A percentile compares a stretch with the other conserved stretches of the same genome.
Evolutionary conservation across 305 asterid genomes (phyloP).

Genomic region (Plantago coronopus): DNA sequence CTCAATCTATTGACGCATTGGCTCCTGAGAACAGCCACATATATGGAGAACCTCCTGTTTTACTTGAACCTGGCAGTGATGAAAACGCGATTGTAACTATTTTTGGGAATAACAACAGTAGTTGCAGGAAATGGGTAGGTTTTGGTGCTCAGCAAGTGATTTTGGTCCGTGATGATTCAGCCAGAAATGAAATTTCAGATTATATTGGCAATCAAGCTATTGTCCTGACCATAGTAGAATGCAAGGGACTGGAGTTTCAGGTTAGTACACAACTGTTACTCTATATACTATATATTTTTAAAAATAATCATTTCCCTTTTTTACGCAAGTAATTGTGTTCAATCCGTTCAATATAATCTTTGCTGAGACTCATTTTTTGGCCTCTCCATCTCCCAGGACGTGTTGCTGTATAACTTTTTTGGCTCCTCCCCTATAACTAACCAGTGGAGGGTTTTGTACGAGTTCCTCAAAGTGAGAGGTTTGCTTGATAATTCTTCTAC

Average conservation of each 20-base stretch:
- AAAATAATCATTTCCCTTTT: too few relatives aligned
- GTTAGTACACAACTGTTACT: constrained; percentile 20
- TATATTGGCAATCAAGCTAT: constrained; percentile 56
- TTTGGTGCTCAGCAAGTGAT: constrained; percentile 78
- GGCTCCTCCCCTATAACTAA: constrained; percentile 58
- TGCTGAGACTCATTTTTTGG: background rate
- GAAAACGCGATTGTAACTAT: constrained; percentile 55
- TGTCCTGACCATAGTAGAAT: constrained; percentile 57
- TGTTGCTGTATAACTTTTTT: constrained; percentile 60
- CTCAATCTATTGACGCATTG: constrained; percentile 49
- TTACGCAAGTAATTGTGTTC: background rate
- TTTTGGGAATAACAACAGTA: constrained; percentile 42
- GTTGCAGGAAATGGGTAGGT: constrained; percentile 42
- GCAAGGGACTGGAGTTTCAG: constrained; percentile 84
- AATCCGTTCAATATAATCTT: background rate
- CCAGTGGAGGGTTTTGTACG: constrained; percentile 74
- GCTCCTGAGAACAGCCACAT: constrained; percentile 58
- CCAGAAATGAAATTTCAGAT: constrained; percentile 36
- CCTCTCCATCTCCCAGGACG: constrained; percentile 44
- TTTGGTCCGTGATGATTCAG: constrained; percentile 51
- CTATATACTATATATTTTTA: background rate
- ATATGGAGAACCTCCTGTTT: constrained; percentile 64
- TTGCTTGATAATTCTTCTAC: constrained; percentile 36
- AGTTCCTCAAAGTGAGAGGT: constrained; percentile 42
- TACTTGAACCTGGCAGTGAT: constrained; percentile 52